Evolutionary conservation across 1,139 yeast species (phyloP), one percentile per base, ranked within the genome.

Genomic region (Debaryomyces nepalensis): DNA sequence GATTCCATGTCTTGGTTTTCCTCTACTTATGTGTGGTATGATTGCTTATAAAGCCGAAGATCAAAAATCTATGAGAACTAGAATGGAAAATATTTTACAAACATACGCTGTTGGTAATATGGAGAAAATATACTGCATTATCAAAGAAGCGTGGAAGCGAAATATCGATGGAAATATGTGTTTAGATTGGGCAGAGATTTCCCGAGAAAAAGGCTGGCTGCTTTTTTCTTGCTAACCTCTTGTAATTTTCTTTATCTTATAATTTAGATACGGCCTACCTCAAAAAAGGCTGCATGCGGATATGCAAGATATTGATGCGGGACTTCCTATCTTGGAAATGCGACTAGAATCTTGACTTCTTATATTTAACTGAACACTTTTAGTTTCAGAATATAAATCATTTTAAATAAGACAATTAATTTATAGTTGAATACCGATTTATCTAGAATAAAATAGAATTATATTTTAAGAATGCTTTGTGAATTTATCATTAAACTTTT

Each of bases 11-110:
- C 55, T 68, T 34, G 57, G 66, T 9, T 59, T 66, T 50, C 61
- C 66, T 37, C 47, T 66, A 16, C 47, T 67, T 14, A 54, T 65
- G 3, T 59, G 69, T 39, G 74, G 73, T 1, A 57, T 64, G 11
- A 40, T 45, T 12, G 51, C 48, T 11, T 48, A 65, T 37, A 50
- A 52, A 9, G 40, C 42, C 1, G 49, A 54, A 19, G 45, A 48
- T 12, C 32, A 29, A 11, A 5, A 12, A 29, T 7, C 16, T 15
- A 29, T 29, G 32, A 29, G 16, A 9, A 29, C 10, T 7, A 16
- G 15, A 29, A 29, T 29, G 15, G 32, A 29, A 46, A 52, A 21
- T 42, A 55, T 20, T 56, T 52, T 26, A 42, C 19, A 49, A 5
- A 37, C 43, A 11, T 64, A 63, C 47, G 53, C 43, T 14, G 64